phyloP scores from a whole-genome alignment of 78 protist species.

The Polysphondylium violaceum region DNA sequence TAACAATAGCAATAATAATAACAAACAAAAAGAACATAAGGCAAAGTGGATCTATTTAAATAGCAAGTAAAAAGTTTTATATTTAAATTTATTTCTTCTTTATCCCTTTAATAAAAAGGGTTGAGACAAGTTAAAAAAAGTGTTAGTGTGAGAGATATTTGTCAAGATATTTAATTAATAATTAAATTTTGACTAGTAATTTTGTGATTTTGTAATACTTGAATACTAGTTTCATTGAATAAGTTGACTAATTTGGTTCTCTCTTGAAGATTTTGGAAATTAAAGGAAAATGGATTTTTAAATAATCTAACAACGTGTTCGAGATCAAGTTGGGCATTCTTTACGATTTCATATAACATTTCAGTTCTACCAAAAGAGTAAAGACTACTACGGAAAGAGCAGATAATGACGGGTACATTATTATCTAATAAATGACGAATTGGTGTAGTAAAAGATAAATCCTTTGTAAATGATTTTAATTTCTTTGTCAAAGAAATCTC shows the following conservation, averaged over 20 bases:
- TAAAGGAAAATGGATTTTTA: slow-evolving; percentile 42
- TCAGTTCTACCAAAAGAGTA: slow-evolving; percentile 27
- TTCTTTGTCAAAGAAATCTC: slow-evolving; percentile 77
- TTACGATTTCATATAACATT: slow-evolving; percentile 50
- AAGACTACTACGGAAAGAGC: slow-evolving; percentile 49
- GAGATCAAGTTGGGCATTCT: slow-evolving; percentile 39
- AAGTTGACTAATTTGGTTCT: neutral
- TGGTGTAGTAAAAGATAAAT: slow-evolving; percentile 77
- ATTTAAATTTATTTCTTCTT: no score
- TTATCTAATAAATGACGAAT: slow-evolving; percentile 70
- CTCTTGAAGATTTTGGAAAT: slow-evolving; percentile 33
- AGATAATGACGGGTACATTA: slow-evolving; percentile 77
- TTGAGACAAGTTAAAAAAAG: no score
- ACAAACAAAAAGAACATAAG: no score
- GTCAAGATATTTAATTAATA: no score
- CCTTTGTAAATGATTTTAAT: slow-evolving; percentile 47
- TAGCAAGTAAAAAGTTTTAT: no score
- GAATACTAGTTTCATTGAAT: slow-evolving; percentile 8
- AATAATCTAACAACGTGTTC: slow-evolving; percentile 51
- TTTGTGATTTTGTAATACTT: no score
- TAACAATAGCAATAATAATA: no score
- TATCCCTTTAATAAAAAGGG: no score
- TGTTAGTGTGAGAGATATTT: no score
- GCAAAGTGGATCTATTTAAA: no score
- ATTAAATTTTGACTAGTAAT: no score